phyloP scores from a whole-genome alignment of 1,139 yeast genomes.

The Suhomyces anneliseae region DNA sequence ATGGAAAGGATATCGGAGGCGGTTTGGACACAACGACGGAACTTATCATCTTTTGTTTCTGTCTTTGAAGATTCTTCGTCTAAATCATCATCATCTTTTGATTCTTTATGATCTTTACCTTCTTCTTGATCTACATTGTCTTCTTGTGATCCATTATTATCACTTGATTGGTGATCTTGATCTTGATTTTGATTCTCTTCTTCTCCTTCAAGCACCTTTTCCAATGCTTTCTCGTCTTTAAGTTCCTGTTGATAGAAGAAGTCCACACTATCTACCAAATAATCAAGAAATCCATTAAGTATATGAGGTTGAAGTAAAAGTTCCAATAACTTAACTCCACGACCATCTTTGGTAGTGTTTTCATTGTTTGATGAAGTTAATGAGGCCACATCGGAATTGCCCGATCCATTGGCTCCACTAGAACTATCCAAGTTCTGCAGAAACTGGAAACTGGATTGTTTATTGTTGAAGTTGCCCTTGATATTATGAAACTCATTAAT shows the following conservation, averaged over 20 bases:
- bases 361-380: slow-evolving; percentile 41
- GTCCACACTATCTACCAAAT: slow-evolving; percentile 36
- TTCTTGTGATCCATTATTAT: neutral
- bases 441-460: slow-evolving; percentile 31
- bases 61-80: slow-evolving; percentile 18
- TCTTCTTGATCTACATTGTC: slow-evolving; percentile 12
- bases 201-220: slow-evolving; percentile 8
- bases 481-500: slow-evolving; percentile 42
- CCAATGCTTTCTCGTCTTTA: slow-evolving; percentile 24
- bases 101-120: slow-evolving; percentile 10
- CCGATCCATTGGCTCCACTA: slow-evolving; percentile 3
- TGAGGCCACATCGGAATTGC: slow-evolving; percentile 33
- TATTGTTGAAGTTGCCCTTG: slow-evolving; percentile 34
- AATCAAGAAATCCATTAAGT: slow-evolving; percentile 38
- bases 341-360: slow-evolving; percentile 33
- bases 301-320: slow-evolving; percentile 48
- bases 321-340: slow-evolving; percentile 44
- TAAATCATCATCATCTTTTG: slow-evolving; percentile 2
- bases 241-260: slow-evolving; percentile 33
- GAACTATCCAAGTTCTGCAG: slow-evolving; percentile 22
- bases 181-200: neutral
- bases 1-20: slow-evolving; percentile 45
- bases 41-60: slow-evolving; percentile 37
- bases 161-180: slow-evolving; percentile 6
- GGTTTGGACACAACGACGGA: slow-evolving; percentile 42